Conservation (phyloP, 148 eudicot species). For the Rhododendron vialii region DNA sequence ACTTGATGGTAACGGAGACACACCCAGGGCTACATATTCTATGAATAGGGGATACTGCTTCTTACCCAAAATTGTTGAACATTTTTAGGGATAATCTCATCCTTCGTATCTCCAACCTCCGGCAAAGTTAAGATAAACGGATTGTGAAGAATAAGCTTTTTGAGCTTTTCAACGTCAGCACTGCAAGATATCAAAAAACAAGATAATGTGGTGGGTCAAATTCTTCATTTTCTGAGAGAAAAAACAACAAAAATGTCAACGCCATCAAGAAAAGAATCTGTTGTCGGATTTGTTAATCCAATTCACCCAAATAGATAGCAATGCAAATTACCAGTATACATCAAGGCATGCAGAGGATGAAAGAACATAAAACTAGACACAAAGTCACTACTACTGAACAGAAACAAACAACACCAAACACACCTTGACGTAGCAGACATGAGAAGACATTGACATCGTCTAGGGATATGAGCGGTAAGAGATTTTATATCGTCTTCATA, state of each 20-base stretch:
- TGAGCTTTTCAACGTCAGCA: conserved; percentile 87
- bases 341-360: conserved; percentile 3
- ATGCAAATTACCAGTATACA: not conserved
- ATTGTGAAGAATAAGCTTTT: conserved; percentile 80
- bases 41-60: not conserved
- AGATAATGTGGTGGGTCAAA: not conserved
- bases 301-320: not conserved
- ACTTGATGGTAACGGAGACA: not conserved
- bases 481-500: conserved; percentile 83
- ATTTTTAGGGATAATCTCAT: conserved; percentile 76
- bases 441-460: conserved; percentile 87
- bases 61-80: conserved; percentile 90
- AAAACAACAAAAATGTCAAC: not conserved
- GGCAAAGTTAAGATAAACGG: conserved; percentile 76
- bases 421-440: conserved; percentile 99
- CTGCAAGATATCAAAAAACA: conserved; percentile 31
- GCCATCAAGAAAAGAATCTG: not conserved
- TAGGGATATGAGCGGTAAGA: conserved; percentile 68
- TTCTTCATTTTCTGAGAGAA: not conserved
- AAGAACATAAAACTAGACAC: not conserved
- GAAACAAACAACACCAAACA: conserved; percentile 3
- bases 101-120: conserved; percentile 70
- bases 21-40: not conserved
- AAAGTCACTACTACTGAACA: not conserved
- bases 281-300: not conserved